Conservation (phyloP, 2,329 filamentous ascomycete genomes). For the Colletotrichum musicola region DNA sequence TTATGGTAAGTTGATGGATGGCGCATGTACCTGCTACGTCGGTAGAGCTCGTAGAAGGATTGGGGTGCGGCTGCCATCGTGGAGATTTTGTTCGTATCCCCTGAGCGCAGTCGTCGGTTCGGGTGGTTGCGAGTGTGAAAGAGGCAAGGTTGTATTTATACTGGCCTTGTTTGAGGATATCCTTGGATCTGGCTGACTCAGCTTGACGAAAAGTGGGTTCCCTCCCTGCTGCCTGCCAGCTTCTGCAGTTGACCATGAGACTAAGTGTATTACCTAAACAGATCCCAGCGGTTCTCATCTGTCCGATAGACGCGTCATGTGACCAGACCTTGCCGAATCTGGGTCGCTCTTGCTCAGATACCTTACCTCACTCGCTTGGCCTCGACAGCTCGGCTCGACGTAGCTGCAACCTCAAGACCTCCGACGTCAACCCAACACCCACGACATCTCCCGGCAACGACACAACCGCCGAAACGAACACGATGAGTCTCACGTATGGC, state of each 20-base stretch:
- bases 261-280: conserved; percentile 21
- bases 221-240: conserved; percentile 11
- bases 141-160: conserved; percentile 37
- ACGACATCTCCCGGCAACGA: conserved; percentile 38
- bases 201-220: conserved; percentile 30
- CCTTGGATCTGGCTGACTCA: conserved; percentile 45
- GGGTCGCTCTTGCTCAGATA: conserved; percentile 35
- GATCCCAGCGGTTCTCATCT: background rate
- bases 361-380: conserved; percentile 30
- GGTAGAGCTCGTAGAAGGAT: conserved; percentile 93
- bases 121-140: conserved; percentile 34
- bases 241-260: background rate
- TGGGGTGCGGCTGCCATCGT: conserved; percentile 65
- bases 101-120: conserved; percentile 22
- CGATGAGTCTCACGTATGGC: conserved; percentile 81
- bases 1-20: conserved; percentile 47
- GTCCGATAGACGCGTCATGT: conserved; percentile 48
- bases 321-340: conserved; percentile 47
- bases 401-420: conserved; percentile 39
- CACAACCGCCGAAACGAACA: conserved; percentile 45
- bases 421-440: conserved; percentile 27
- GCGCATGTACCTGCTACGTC: conserved; percentile 88
- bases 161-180: conserved; percentile 39
- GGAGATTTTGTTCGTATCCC: conserved; percentile 35
- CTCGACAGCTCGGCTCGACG: conserved; percentile 40